Evolutionary conservation across 768 basidiomycete species (phyloP), one percentile per base, ranked within the genome.

Genomic region (Russula emetica): DNA sequence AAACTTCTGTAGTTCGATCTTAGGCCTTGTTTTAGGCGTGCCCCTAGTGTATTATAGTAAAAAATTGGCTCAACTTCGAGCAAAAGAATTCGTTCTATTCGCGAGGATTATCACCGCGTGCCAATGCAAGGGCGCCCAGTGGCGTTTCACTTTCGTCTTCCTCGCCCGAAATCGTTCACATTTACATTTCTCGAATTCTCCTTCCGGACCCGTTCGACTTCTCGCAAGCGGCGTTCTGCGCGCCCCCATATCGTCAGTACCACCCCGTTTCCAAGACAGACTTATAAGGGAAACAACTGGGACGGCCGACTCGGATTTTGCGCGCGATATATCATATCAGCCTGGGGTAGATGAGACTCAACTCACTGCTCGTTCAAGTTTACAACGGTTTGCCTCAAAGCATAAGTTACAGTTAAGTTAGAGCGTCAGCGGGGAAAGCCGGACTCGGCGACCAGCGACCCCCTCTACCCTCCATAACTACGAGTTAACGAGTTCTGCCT

Each of bases 401-500:
- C n/a, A 11, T 22, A n/a, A n/a, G n/a, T n/a, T n/a, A n/a, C n/a
- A n/a, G n/a, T n/a, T n/a, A n/a, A n/a, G n/a, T n/a, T n/a, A n/a
- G n/a, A n/a, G 44, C n/a, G 4, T n/a, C 10, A n/a, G 44, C 44
- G 44, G 44, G n/a, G 44, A 45, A 9, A 20, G 42, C 20, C 20
- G 20, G 44, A 11, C 44, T 11, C n/a, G 8, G 18, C 38, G 38
- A 38, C 38, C 38, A n/a, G n/a, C n/a, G n/a, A n/a, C n/a, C n/a
- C 45, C 45, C 45, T 47, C 22, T 47, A 10, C 45, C 45, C 44
- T 44, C 45, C 45, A 4, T 47, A n/a, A 22, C n/a, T n/a, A n/a
- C n/a, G n/a, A n/a, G n/a, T n/a, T n/a, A n/a, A 47, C n/a, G 40
- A 22, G 44, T 26, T 47, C 26, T 24, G 51, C 57, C 52, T 59